phyloP scores from a whole-genome alignment of 2,329 filamentous ascomycete species.

The Beauveria sp. region DNA sequence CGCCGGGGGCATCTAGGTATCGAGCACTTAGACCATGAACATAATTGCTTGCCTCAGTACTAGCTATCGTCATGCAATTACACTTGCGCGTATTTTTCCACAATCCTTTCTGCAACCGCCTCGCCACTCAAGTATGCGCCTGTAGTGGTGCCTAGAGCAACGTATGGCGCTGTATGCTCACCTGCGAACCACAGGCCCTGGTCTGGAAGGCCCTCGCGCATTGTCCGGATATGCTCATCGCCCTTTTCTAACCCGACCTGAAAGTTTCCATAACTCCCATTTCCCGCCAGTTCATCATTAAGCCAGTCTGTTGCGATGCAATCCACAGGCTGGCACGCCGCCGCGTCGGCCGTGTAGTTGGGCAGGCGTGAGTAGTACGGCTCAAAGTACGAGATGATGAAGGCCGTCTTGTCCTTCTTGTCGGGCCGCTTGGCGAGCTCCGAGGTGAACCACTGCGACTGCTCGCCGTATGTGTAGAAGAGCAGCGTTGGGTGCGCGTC shows the following conservation, averaged over 20 bases:
- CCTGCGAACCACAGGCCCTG: constrained; percentile 77
- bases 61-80: neutral
- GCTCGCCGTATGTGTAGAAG: constrained; percentile 69
- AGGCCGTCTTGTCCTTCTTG: constrained; percentile 40
- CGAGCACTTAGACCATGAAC: no score
- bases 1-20: no score
- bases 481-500: constrained; percentile 71
- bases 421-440: constrained; percentile 33
- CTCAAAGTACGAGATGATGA: constrained; percentile 59
- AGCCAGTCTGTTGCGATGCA: constrained; percentile 71
- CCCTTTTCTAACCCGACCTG: constrained; percentile 64
- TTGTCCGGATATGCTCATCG: constrained; percentile 61
- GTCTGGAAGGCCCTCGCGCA: constrained; percentile 56
- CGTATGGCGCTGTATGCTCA: constrained; percentile 85
- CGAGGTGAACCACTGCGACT: constrained; percentile 46
- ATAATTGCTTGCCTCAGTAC: neutral
- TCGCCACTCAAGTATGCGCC: constrained; percentile 92
- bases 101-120: constrained; percentile 60
- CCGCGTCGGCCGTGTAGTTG: constrained; percentile 46
- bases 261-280: constrained; percentile 81
- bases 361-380: constrained; percentile 75
- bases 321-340: constrained; percentile 53
- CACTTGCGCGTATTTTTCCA: constrained; percentile 40
- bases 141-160: constrained; percentile 79
- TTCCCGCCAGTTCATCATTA: constrained; percentile 68